These are phyloP conservation scores for Fraxinus paxiana DNA, from an alignment of 305 asterid species.

Conservation along the genomic window DNA sequence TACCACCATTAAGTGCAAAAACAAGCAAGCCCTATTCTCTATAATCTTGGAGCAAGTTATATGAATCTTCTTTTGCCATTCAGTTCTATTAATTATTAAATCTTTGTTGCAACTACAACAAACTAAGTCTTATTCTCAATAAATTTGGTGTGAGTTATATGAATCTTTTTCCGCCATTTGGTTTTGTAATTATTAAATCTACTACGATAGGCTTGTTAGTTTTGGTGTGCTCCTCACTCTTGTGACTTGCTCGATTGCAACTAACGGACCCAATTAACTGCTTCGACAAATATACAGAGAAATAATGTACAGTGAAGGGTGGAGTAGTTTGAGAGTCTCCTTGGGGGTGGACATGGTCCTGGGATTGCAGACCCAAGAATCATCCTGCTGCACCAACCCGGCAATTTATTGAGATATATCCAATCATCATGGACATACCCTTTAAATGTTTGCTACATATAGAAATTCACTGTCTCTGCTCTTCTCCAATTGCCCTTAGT, in stretches of 20 bases:
- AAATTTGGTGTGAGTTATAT: neutral
- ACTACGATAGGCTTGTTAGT: neutral
- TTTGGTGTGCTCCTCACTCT: neutral
- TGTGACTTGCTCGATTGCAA: neutral
- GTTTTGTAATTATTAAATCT: neutral
- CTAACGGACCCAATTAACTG: neutral
- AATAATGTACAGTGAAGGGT: neutral
- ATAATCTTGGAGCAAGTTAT: neutral
- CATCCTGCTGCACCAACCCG: constrained; percentile 22
- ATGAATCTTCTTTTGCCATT: neutral
- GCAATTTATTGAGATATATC: constrained; percentile 17
- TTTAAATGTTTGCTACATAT: constrained; percentile 25
- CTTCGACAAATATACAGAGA: neutral
- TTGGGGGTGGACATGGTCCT: neutral
- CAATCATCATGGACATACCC: constrained; percentile 9
- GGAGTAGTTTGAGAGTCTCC: neutral
- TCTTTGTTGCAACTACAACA: neutral
- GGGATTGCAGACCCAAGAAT: neutral
- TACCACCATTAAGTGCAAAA: neutral
- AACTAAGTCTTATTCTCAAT: neutral
- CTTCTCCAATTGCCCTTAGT: constrained; percentile 19
- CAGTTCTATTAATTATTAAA: neutral
- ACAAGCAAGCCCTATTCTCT: neutral
- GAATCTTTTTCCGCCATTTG: neutral
- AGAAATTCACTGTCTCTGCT: constrained; percentile 15